These are phyloP conservation scores for Solanum chmielewskii DNA, from an alignment of 257 asterid genomes.

Conservation along the genomic window DNA sequence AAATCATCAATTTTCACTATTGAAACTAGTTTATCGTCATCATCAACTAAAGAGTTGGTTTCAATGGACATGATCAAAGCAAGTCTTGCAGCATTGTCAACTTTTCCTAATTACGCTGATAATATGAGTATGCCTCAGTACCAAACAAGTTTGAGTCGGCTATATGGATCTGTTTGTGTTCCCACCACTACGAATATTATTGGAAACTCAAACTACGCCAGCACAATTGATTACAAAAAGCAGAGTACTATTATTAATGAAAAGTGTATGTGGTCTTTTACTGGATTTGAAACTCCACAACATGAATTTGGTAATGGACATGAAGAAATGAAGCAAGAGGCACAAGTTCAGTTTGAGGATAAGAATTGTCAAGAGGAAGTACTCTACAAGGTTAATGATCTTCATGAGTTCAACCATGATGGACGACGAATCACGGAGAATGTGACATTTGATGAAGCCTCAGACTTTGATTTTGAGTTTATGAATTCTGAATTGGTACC, in stretches of 20 bases:
- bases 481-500: conserved; percentile 37
- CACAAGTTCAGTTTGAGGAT: not conserved
- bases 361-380: conserved; percentile 5
- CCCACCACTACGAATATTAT: not conserved
- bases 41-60: not conserved
- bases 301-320: not conserved
- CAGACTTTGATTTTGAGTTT: conserved; percentile 47
- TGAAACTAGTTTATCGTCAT: conserved; percentile 15
- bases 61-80: conserved; percentile 7
- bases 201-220: not conserved
- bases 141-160: not conserved
- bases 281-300: not conserved
- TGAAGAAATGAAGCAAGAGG: not conserved
- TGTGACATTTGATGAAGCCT: conserved; percentile 17
- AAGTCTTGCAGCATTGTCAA: not conserved
- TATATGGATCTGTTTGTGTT: not conserved
- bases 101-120: not conserved
- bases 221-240: conserved; percentile 10
- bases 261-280: conserved; percentile 12
- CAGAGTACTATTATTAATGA: conserved; percentile 15
- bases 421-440: conserved; percentile 6
- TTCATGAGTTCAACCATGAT: not conserved
- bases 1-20: conserved; percentile 30
- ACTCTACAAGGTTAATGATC: not conserved
- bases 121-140: not conserved